These are phyloP conservation scores for Aspergillus sp. DNA, from an alignment of 2,329 filamentous ascomycete species.

Conservation along the genomic window DNA sequence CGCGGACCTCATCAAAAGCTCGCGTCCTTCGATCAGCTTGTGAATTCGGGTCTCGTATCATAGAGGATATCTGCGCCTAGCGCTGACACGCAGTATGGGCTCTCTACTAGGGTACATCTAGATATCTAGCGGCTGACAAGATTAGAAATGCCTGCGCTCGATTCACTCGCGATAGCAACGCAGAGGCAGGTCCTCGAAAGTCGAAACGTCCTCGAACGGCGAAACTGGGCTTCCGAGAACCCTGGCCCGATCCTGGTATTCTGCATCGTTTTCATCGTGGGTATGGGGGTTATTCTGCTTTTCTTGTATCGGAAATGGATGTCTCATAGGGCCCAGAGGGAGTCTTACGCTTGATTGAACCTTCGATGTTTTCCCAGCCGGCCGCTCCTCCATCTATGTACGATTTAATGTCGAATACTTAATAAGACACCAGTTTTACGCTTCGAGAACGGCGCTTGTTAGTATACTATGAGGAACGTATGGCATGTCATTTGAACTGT, in stretches of 20 bases:
- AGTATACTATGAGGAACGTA: neutral
- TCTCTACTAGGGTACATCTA: neutral
- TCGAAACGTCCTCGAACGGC: slow-evolving; percentile 32
- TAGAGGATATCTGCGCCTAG: neutral
- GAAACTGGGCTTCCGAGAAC: slow-evolving; percentile 58
- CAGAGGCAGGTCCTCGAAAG: slow-evolving; percentile 36
- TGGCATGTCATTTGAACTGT: too few relatives aligned
- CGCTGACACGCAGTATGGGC: neutral
- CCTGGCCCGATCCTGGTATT: slow-evolving; percentile 64
- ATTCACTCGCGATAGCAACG: slow-evolving; percentile 20
- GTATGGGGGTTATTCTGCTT: slow-evolving; percentile 50
- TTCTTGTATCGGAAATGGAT: slow-evolving; percentile 50
- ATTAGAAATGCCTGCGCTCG: slow-evolving; percentile 29
- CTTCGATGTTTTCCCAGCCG: neutral
- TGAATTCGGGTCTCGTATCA: neutral
- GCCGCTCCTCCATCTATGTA: neutral
- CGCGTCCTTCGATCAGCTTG: neutral
- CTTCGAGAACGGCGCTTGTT: neutral
- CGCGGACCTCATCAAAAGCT: neutral
- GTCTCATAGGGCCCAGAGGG: slow-evolving; percentile 28
- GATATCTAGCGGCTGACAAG: neutral
- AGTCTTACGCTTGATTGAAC: slow-evolving; percentile 16
- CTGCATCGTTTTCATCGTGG: slow-evolving; percentile 59
- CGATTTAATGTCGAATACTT: neutral
- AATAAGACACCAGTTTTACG: neutral